Evolutionary conservation across 2,329 filamentous ascomycete species (phyloP).

Genomic region (Saccharata proteae): DNA sequence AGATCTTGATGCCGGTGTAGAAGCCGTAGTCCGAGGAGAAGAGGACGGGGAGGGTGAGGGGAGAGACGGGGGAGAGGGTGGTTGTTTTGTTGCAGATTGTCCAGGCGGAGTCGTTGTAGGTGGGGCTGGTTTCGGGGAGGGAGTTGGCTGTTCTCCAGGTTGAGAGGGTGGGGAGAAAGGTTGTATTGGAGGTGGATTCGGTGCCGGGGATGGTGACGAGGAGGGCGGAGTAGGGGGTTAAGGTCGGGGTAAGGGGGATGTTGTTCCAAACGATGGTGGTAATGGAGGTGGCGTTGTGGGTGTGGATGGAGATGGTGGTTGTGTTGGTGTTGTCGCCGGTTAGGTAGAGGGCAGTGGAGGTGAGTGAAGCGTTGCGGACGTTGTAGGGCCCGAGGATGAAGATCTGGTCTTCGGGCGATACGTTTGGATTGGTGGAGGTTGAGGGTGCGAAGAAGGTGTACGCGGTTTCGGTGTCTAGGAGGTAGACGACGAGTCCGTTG

Average conservation of each 20-base stretch:
- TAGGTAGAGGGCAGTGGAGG: constrained; percentile 16
- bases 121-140: constrained; percentile 34
- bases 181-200: background rate
- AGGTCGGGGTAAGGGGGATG: constrained; percentile 16
- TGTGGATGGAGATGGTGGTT: constrained; percentile 27
- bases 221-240: constrained; percentile 23
- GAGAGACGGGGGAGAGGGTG: constrained; percentile 21
- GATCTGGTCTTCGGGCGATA: constrained; percentile 24
- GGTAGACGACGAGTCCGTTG: constrained; percentile 22
- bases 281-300: constrained; percentile 13
- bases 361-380: constrained; percentile 19
- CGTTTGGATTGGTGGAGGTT: constrained; percentile 24
- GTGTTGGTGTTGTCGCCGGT: constrained; percentile 24
- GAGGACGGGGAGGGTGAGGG: constrained; percentile 26
- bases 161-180: constrained; percentile 30
- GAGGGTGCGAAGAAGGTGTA: constrained; percentile 29
- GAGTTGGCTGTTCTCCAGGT: constrained; percentile 38
- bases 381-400: constrained; percentile 30
- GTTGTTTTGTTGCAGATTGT: constrained; percentile 23
- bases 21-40: constrained; percentile 32
- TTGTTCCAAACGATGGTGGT: constrained; percentile 28
- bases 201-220: constrained; percentile 2
- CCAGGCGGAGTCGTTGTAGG: constrained; percentile 38
- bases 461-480: constrained; percentile 25
- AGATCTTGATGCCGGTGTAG: constrained; percentile 29